phyloP scores from a whole-genome alignment of 2,329 filamentous ascomycete species.

The Cladosporium sp. region DNA sequence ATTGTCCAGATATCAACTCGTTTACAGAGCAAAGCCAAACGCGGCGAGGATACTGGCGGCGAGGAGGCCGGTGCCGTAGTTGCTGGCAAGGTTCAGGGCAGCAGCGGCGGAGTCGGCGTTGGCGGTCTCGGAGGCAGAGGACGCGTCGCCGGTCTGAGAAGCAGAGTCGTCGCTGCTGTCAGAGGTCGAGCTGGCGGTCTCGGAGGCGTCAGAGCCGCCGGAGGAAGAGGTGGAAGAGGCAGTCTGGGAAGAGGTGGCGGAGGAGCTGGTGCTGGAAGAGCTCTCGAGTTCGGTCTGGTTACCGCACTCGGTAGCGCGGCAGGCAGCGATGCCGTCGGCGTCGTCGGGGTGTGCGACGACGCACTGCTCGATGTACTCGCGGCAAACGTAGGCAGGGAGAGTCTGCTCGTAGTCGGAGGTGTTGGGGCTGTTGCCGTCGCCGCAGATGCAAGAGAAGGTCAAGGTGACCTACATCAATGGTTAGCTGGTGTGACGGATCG shows the following conservation, averaged over 20 bases:
- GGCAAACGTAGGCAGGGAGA: slow-evolving; percentile 58
- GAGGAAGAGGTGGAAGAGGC: slow-evolving; percentile 29
- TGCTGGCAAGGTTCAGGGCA: slow-evolving; percentile 41
- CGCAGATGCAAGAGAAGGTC: slow-evolving; percentile 55
- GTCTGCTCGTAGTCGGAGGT: slow-evolving; percentile 54
- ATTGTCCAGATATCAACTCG: neutral
- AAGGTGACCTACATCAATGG: slow-evolving; percentile 44
- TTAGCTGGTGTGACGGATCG: slow-evolving; percentile 23
- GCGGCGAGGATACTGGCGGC: slow-evolving; percentile 52
- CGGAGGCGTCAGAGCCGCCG: slow-evolving; percentile 23
- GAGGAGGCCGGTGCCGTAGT: slow-evolving; percentile 47
- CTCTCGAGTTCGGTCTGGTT: slow-evolving; percentile 41
- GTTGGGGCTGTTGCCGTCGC: slow-evolving; percentile 52
- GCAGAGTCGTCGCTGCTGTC: slow-evolving; percentile 16
- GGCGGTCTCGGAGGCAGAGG: slow-evolving; percentile 29
- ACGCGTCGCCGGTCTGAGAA: slow-evolving; percentile 16
- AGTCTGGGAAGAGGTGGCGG: slow-evolving; percentile 21
- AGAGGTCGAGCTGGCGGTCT: slow-evolving; percentile 30
- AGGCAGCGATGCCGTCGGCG: slow-evolving; percentile 37
- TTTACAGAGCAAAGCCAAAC: slow-evolving; percentile 56
- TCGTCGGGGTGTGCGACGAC: slow-evolving; percentile 37
- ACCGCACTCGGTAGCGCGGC: slow-evolving; percentile 52
- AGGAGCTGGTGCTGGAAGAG: slow-evolving; percentile 24
- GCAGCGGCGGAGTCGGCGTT: slow-evolving; percentile 38
- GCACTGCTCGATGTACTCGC: slow-evolving; percentile 45